phyloP scores from a whole-genome alignment of 2,329 filamentous ascomycete genomes.

The Pseudocercospora musae region DNA sequence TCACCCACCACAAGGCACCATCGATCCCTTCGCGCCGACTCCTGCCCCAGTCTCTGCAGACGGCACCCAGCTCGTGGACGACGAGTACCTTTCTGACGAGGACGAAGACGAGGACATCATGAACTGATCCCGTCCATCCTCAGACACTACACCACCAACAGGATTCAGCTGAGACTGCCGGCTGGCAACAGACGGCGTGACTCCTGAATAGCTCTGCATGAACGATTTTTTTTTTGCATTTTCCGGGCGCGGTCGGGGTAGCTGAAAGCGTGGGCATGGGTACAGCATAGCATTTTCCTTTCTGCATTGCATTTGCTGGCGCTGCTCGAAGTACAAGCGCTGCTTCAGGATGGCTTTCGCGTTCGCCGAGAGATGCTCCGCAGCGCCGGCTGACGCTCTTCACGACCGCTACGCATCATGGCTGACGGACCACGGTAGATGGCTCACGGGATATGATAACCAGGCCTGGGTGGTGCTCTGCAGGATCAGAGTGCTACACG shows the following conservation, averaged over 20 bases:
- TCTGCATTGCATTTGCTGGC: constrained; percentile 2
- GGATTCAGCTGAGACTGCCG: neutral
- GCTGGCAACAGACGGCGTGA: neutral
- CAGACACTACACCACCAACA: neutral
- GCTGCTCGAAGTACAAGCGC: neutral
- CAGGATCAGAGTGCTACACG: neutral
- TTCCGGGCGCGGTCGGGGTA: neutral
- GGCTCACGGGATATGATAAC: neutral
- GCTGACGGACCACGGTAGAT: neutral
- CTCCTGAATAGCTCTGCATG: neutral
- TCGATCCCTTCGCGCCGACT: neutral
- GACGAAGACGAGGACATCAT: neutral
- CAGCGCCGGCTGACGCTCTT: neutral
- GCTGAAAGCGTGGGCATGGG: neutral
- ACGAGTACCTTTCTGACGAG: constrained; percentile 20
- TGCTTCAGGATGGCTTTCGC: neutral
- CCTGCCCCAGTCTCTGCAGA: neutral
- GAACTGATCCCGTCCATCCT: neutral
- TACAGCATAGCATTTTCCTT: neutral
- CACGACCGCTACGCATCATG: neutral
- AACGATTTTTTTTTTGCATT: neutral
- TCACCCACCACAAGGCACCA: neutral
- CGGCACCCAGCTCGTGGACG: constrained; percentile 11
- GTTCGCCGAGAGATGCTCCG: neutral
- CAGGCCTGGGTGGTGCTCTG: neutral